Percentiles rank a stretch among this genome's conserved stretches.
Evolutionary conservation across 2,329 filamentous ascomycete species (phyloP).

Genomic region (Thelonectria blattea): DNA sequence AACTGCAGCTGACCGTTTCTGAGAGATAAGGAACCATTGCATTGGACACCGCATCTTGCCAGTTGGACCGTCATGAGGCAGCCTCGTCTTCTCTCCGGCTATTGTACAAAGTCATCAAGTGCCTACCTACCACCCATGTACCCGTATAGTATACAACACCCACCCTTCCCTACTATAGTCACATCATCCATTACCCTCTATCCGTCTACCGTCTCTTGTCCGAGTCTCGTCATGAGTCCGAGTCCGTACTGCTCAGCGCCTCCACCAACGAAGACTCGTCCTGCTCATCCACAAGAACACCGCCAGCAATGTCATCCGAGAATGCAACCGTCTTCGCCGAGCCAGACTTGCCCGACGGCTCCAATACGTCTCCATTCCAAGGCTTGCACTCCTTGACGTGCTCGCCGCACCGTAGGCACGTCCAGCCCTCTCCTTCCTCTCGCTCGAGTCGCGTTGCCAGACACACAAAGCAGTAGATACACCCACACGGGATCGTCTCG

Average conservation of each 20-base stretch:
- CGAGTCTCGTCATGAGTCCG: slow-evolving; percentile 21
- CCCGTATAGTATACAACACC: slow-evolving; percentile 5
- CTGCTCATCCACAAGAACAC: slow-evolving; percentile 40
- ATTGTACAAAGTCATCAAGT: slow-evolving; percentile 11
- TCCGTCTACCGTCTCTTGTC: background rate
- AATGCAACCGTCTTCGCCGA: slow-evolving; percentile 67
- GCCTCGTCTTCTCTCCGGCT: background rate
- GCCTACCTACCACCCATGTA: background rate
- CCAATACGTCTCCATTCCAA: slow-evolving; percentile 89
- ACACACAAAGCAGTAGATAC: slow-evolving; percentile 96
- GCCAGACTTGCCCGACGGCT: slow-evolving; percentile 53
- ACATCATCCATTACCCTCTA: slow-evolving; percentile 3
- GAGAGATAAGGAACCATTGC: background rate
- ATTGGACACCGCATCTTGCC: background rate
- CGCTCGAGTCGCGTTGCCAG: slow-evolving; percentile 87
- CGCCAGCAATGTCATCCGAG: slow-evolving; percentile 57
- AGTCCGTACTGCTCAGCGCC: slow-evolving; percentile 30
- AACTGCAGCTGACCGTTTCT: slow-evolving; percentile 1
- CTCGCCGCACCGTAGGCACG: slow-evolving; percentile 87
- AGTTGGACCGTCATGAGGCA: background rate
- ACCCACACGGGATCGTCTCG: slow-evolving; percentile 85
- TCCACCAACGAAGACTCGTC: slow-evolving; percentile 32
- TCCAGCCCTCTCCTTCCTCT: slow-evolving; percentile 94
- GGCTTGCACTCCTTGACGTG: slow-evolving; percentile 84
- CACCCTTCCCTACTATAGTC: background rate